Evolutionary conservation across 75 land plant species (phyloP), one percentile per base, ranked within the genome.

Genomic region (Cupressus sempervirens): DNA sequence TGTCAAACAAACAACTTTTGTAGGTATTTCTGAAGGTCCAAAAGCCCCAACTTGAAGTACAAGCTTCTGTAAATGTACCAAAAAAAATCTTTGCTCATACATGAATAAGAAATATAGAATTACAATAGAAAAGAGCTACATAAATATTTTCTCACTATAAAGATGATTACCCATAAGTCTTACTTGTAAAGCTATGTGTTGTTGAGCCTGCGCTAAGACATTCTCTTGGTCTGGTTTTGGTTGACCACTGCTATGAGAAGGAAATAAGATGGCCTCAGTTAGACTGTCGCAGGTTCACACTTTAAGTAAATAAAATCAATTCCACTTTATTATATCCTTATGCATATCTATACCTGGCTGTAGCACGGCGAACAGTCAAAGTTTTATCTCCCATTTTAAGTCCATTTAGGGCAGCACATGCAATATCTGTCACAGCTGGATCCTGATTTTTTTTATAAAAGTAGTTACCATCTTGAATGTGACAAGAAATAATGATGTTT

Each of bases 381-480:
- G 94, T 96, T 80, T 94, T 91, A 50, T 96, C 98, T 38, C 97
- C 98, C 97, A 96, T 93, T 88, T 96, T 95, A 29, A 96, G 75
- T 48, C 98, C 98, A 87, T 93, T 96, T n/a, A 96, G 92, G 58
- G 98, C 97, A 68, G 93, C 95, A 86, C 97, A 95, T 18, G 95
- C 98, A 76, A 95, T 87, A 83, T 96, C 98, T 43, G 95, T 96
- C 43, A 95, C 97, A 23, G 92, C 85, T 56, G 94, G 93, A 84
- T 96, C 97, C 95, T 95, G 88, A n/a, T 70, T 85, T 80, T 20
- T 79, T 45, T 13, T 2, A 79, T 13, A n/a, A n/a, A 45, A 3
- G 48, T 9, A 45, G 45, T 79, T 41, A 79, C 32, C 46, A 45
- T 79, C 48, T 12, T 79, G 32, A 79, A 11, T n/a, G 45, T 79